phyloP scores from a whole-genome alignment of 768 basidiomycete species.

The Sarcomyxa edulis region DNA sequence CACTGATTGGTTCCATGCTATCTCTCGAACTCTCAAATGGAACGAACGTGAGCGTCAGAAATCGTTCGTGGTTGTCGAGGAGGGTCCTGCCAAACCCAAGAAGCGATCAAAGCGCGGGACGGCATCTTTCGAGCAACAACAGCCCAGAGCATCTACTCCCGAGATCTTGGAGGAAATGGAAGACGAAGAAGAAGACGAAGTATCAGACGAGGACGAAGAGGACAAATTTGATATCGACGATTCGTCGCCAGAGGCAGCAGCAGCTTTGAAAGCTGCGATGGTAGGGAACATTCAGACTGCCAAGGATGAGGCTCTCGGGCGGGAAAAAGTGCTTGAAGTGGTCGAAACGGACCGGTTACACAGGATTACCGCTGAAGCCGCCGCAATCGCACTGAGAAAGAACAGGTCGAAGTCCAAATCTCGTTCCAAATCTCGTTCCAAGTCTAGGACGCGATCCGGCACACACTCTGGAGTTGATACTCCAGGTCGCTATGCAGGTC shows the following conservation, averaged over 20 bases:
- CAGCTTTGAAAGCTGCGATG: conserved; percentile 10
- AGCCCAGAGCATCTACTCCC: conserved; percentile 11
- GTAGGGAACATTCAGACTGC: conserved; percentile 10
- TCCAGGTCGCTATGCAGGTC: conserved; percentile 53
- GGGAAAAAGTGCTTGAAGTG: conserved; percentile 23
- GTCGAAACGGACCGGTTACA: conserved; percentile 21
- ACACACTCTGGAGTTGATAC: conserved; percentile 57
- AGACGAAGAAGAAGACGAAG: conserved; percentile 47
- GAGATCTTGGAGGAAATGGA: conserved; percentile 24
- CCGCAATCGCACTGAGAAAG: not conserved
- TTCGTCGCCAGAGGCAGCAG: conserved; percentile 55
- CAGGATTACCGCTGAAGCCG: conserved; percentile 19
- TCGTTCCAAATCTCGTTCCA: conserved; percentile 37
- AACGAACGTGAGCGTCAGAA: conserved; percentile 99
- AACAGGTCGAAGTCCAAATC: conserved; percentile 25
- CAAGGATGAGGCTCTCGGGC: conserved; percentile 13
- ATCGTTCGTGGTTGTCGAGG: conserved; percentile 97
- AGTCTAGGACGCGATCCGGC: too few species aligned
- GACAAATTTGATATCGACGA: conserved; percentile 95
- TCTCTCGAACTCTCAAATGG: conserved; percentile 96
- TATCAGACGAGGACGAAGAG: conserved; percentile 59
- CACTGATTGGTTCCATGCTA: conserved; percentile 97
- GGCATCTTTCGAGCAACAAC: conserved; percentile 7
- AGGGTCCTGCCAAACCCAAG: conserved; percentile 50
- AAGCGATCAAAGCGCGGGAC: conserved; percentile 16